phyloP scores from a whole-genome alignment of 768 basidiomycete genomes.

The Multifurca ochricompacta region DNA sequence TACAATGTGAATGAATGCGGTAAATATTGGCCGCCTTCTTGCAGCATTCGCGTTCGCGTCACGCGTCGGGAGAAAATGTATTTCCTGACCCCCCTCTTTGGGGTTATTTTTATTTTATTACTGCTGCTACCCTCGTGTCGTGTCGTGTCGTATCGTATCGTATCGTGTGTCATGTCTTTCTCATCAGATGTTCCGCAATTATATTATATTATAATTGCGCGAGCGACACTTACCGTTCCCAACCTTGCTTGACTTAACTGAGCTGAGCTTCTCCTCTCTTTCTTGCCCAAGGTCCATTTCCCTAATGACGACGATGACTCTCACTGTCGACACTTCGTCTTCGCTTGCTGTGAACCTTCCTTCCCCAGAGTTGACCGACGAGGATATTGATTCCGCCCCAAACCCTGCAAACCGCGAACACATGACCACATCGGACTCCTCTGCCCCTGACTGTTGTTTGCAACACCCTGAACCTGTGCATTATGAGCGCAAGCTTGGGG shows the following conservation, averaged over 20 bases:
- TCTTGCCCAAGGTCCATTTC: too few species aligned
- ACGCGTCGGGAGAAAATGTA: too few species aligned
- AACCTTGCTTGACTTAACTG: neutral
- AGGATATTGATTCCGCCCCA: neutral
- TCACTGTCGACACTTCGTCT: neutral
- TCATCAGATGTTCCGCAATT: too few species aligned
- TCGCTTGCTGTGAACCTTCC: neutral
- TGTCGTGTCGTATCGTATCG: too few species aligned
- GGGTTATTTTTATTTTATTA: too few species aligned
- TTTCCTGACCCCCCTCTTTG: too few species aligned
- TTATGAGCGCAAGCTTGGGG: conserved; percentile 53
- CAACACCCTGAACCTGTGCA: neutral
- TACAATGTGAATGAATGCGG: too few species aligned
- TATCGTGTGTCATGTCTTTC: too few species aligned
- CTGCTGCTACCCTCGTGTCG: too few species aligned
- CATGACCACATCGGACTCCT: neutral
- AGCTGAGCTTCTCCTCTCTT: neutral
- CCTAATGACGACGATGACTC: neutral
- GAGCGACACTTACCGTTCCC: neutral
- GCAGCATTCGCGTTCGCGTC: too few species aligned
- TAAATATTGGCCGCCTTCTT: too few species aligned
- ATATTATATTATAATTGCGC: too few species aligned
- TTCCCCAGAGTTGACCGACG: conserved; percentile 10
- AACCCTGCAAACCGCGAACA: neutral
- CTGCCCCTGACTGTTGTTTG: neutral